These are phyloP conservation scores for Candida sp. DNA, from an alignment of 1,139 yeast species.

Conservation along the genomic window DNA sequence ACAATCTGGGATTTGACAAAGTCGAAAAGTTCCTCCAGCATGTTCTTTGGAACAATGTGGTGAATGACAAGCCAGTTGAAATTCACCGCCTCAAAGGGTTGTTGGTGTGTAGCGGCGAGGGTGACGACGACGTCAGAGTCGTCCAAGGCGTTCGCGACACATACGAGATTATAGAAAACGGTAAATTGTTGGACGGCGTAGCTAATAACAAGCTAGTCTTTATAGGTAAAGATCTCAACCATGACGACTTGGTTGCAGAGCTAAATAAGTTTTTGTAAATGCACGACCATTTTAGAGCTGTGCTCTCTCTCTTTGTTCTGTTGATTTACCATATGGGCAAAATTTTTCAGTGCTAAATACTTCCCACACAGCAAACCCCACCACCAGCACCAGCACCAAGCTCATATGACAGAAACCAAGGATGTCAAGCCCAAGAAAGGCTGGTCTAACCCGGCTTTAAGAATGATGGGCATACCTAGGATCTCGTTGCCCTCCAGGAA, in stretches of 20 bases:
- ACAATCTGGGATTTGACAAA: conserved; percentile 32
- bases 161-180: conserved; percentile 74
- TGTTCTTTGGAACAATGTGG: conserved; percentile 67
- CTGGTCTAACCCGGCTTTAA: conserved; percentile 84
- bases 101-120: conserved; percentile 41
- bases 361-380: background rate
- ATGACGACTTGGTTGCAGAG: conserved; percentile 31
- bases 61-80: conserved; percentile 53
- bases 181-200: conserved; percentile 38
- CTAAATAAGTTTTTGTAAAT: conserved; percentile 20
- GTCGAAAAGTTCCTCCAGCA: conserved; percentile 68
- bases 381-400: background rate
- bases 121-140: conserved; percentile 50
- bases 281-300: background rate
- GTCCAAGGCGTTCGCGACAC: conserved; percentile 96
- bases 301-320: background rate
- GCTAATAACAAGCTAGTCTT: conserved; percentile 66
- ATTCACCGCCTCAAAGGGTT: conserved; percentile 87
- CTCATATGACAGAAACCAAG: background rate
- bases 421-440: conserved; percentile 40
- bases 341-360: background rate
- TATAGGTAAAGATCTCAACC: conserved; percentile 71
- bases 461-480: conserved; percentile 85
- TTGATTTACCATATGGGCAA: background rate
- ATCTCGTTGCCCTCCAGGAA: conserved; percentile 85